Evolutionary conservation across 352 stramenopile genomes (phyloP).

Genomic region (Phytophthora sansomeana): DNA sequence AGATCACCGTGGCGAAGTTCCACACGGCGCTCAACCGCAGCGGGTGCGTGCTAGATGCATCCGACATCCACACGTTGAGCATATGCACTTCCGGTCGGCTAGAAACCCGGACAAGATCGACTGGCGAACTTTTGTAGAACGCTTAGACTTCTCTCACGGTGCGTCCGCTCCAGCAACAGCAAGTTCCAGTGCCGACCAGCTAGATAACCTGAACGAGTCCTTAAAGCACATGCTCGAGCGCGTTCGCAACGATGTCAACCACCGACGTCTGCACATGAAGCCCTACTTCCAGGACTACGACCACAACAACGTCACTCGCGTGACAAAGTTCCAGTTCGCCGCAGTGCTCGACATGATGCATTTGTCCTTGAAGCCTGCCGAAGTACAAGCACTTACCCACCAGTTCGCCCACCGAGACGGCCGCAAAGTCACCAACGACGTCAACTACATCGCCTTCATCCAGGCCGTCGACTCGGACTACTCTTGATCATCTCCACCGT

Average conservation of each 20-base stretch:
- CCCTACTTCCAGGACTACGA: conserved; percentile 91
- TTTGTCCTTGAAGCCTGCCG: conserved; percentile 50
- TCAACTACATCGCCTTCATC: conserved; percentile 85
- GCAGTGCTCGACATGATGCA: conserved; percentile 89
- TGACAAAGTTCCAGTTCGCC: conserved; percentile 87
- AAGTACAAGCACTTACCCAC: conserved; percentile 60
- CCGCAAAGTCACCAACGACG: conserved; percentile 64
- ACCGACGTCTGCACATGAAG: conserved; percentile 84
- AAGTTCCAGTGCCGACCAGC: background rate
- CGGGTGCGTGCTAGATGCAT: conserved; percentile 68
- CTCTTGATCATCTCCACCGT: conserved; percentile 32
- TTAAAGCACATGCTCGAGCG: conserved; percentile 50
- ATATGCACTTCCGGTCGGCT: conserved; percentile 62
- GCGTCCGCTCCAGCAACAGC: conserved; percentile 5
- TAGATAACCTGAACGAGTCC: conserved; percentile 27
- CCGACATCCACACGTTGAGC: conserved; percentile 72
- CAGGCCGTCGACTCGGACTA: conserved; percentile 77
- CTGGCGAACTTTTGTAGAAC: conserved; percentile 75
- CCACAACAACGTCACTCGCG: conserved; percentile 71
- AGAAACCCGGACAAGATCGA: conserved; percentile 81
- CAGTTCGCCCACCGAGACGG: conserved; percentile 65
- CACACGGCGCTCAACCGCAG: conserved; percentile 87
- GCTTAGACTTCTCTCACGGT: conserved; percentile 57
- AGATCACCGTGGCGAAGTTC: conserved; percentile 88
- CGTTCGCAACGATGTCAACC: conserved; percentile 64